Evolutionary conservation across 2,329 filamentous ascomycete species (phyloP).

Genomic region (Xylariaceae sp.): DNA sequence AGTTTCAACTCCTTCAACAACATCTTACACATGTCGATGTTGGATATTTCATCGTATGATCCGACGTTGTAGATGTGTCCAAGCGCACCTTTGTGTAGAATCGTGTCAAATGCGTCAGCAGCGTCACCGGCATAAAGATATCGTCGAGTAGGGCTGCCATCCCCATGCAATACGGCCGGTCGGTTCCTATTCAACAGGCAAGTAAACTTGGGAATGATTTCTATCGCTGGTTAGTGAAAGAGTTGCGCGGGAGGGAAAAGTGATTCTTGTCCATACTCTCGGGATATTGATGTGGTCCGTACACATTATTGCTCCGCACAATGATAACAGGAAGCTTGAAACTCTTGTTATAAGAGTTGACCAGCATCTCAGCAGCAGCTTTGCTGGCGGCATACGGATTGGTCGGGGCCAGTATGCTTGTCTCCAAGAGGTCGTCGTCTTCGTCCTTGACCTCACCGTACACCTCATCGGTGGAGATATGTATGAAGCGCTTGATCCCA

Average conservation of each 20-base stretch:
- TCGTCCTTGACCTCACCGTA: slow-evolving; percentile 76
- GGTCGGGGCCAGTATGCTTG: slow-evolving; percentile 72
- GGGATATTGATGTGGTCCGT: slow-evolving; percentile 79
- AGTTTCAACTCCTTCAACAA: slow-evolving; percentile 64
- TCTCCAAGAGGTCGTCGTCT: slow-evolving; percentile 69
- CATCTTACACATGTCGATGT: slow-evolving; percentile 64
- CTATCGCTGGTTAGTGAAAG: slow-evolving; percentile 39
- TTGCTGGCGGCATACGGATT: slow-evolving; percentile 82
- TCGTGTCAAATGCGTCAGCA: slow-evolving; percentile 78
- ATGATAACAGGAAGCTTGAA: slow-evolving; percentile 80
- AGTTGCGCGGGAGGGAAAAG: neutral
- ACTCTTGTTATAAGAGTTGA: slow-evolving; percentile 82
- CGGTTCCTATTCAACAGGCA: slow-evolving; percentile 65
- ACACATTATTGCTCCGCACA: slow-evolving; percentile 80
- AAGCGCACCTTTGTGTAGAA: slow-evolving; percentile 71
- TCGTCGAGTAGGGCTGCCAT: slow-evolving; percentile 69
- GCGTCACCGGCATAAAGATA: slow-evolving; percentile 80
- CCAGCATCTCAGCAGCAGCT: slow-evolving; percentile 79
- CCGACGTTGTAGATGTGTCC: slow-evolving; percentile 82
- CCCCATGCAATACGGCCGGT: slow-evolving; percentile 72
- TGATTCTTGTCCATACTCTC: slow-evolving; percentile 59
- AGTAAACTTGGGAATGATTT: slow-evolving; percentile 81
- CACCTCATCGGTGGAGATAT: slow-evolving; percentile 82
- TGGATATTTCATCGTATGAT: slow-evolving; percentile 74
- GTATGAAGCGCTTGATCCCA: slow-evolving; percentile 70